phyloP scores from a whole-genome alignment of 2,329 filamentous ascomycete genomes.

The Elsinoe necatrix region DNA sequence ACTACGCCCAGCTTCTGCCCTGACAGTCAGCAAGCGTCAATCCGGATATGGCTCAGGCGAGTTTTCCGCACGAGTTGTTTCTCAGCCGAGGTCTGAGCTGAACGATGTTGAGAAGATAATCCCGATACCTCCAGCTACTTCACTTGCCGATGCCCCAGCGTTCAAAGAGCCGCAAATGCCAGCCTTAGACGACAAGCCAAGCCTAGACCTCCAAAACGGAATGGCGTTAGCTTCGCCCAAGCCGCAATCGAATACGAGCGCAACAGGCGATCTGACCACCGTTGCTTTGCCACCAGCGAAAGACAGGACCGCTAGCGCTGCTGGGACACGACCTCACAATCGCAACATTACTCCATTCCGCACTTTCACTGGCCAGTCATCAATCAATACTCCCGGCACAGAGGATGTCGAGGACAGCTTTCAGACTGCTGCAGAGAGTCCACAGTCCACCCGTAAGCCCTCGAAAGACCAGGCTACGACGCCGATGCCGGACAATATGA shows the following conservation, averaged over 20 bases:
- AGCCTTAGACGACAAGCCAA: too few relatives aligned
- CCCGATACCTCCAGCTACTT: too few relatives aligned
- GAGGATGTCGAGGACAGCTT: conserved; percentile 28
- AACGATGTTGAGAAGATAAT: background rate
- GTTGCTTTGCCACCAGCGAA: background rate
- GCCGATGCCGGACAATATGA: too few relatives aligned
- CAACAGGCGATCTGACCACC: too few relatives aligned
- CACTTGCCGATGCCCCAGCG: background rate
- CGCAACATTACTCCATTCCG: conserved; percentile 6
- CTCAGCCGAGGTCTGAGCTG: background rate
- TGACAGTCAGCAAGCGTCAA: background rate
- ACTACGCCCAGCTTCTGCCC: background rate
- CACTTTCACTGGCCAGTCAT: background rate
- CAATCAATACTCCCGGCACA: background rate
- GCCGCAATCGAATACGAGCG: too few relatives aligned
- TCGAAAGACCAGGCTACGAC: background rate
- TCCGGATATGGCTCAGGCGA: background rate
- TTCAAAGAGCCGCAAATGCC: too few relatives aligned
- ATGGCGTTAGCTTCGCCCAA: too few relatives aligned
- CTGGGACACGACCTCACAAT: background rate
- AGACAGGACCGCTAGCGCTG: background rate
- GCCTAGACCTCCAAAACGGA: too few relatives aligned
- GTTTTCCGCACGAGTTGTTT: background rate
- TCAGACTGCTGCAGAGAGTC: conserved; percentile 26
- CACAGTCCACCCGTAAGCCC: conserved; percentile 13